Evolutionary conservation across 225 moss, liverwort and hornwort genomes (phyloP), one percentile per base, ranked within the genome.

Genomic region (Climacium dendroides): DNA sequence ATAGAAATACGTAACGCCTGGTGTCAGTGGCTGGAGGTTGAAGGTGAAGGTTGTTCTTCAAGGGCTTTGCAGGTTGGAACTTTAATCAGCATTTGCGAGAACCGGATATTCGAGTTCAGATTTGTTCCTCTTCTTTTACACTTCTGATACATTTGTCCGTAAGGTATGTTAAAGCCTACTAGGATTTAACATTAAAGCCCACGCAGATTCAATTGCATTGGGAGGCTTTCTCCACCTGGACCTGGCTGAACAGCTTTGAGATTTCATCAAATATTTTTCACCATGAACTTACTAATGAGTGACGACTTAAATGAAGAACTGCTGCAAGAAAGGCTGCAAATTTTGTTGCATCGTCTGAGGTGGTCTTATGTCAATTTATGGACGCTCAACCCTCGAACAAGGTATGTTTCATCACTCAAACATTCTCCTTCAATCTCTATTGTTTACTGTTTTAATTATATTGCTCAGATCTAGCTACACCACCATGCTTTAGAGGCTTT

Each of bases 311-410:
- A 89, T 78, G 90, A 87, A 70, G 85, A 85, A 25, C 83, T 88
- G 63, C 57, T 92, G 83, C 82, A 88, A 80, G 87, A 89, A 80
- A 90, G 89, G 81, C 87, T 96, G 89, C 85, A 43, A 78, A 92
- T 92, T 71, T 69, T 96, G 67, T 74, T 96, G 63, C 89, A 90
- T 30, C 87, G 92, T 37, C 89, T 95, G 84, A 82, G 77, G 50
- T 96, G 96, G 96, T 87, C 94, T 41, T 95, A 94, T 85, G 86
- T 78, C 69, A 89, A 91, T 67, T 80, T 93, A 41, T 95, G 95
- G 95, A 90, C 79, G 30, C 83, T 91, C 71, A 85, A 94, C 83
- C 89, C 88, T 69, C 85, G 45, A 83, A 85, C 91, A 73, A 90
- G 87, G 91, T 90, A 47, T 53, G 81, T 45, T 29, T 12, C 62